Evolutionary conservation across 2,329 filamentous ascomycete species (phyloP).

Genomic region (Orbilia blumenaviensis): DNA sequence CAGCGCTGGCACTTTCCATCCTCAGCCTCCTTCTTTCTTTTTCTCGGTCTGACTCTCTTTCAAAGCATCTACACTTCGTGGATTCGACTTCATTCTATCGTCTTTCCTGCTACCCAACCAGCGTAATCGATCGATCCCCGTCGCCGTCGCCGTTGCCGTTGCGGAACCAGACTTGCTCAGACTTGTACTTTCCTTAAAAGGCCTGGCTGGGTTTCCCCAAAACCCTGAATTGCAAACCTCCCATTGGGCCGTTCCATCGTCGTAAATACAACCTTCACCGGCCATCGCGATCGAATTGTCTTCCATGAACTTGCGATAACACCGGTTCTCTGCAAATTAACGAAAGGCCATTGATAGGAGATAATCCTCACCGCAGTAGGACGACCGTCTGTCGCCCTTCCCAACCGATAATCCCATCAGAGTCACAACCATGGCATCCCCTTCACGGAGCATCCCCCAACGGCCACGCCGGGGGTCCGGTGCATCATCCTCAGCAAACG

Average conservation of each 20-base stretch:
- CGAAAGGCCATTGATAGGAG: neutral
- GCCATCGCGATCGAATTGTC: slow-evolving; percentile 27
- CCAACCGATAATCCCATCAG: neutral
- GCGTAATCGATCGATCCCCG: neutral
- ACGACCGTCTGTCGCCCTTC: neutral
- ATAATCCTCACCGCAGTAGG: neutral
- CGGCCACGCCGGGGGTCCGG: slow-evolving; percentile 36
- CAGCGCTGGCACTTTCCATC: neutral
- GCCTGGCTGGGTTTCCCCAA: slow-evolving; percentile 4
- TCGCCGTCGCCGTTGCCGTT: neutral
- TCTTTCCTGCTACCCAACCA: neutral
- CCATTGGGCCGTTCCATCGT: neutral
- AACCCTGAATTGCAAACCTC: slow-evolving; percentile 17
- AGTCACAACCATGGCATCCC: slow-evolving; percentile 32
- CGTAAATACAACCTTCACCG: slow-evolving; percentile 5
- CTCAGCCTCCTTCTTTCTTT: slow-evolving; percentile 5
- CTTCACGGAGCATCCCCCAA: slow-evolving; percentile 44
- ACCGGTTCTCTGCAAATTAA: neutral
- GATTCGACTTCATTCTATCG: neutral
- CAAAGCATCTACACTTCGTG: neutral
- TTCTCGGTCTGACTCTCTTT: neutral
- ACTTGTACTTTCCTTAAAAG: slow-evolving; percentile 35
- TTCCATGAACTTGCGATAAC: slow-evolving; percentile 44
- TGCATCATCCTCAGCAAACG: slow-evolving; percentile 26
- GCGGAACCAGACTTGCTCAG: too few species aligned